Evolutionary conservation across 768 basidiomycete species (phyloP), one percentile per base, ranked within the genome.

Genomic region (Auricularia heimuer): DNA sequence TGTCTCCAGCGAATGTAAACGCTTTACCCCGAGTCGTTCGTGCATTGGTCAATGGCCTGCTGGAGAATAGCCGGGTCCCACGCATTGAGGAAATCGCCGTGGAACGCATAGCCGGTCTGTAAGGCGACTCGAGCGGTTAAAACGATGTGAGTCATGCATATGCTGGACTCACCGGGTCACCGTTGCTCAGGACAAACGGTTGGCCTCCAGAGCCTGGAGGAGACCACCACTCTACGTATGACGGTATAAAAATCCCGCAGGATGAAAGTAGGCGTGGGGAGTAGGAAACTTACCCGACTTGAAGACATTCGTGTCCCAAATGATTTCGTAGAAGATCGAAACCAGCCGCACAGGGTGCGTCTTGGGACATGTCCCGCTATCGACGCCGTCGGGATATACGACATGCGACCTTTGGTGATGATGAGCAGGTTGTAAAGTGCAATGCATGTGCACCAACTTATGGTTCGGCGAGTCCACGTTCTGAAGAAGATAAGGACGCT

Each of bases 351-450:
- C 63, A 2, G 69, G 69, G 62, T 70, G 67, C 3, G 67, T 63
- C 2, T 67, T n/a, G 6, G 71, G 71, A 45, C 71, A 71, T 0
- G 65, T 64, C 4, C 70, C 70, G 4, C 54, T 62, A 42, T 70
- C 67, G 36, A 63, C 61, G 35, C 64, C 69, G 39, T 56, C 44
- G 0, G 69, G 66, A 64, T 68, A 73, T 0, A 69, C 70, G 65
- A 72, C 68, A 66, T 73, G 72, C 1, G 62, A 63, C 33, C 65
- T 67, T 10, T 6, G 6, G 47, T 18, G 21, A 18, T 18, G 47
- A 51, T 51, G 21, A 51, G 47, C 21, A 24, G 18, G 1, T 18
- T 11, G 11, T 45, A 18, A 45, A 45, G 3, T 18, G 10, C 18
- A 45, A 45, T 45, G 18, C 14, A 16, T 18, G 18, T 18, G 14